Percentiles rank a stretch among this genome's conserved stretches.
phyloP scores from a whole-genome alignment of 1,139 yeast species.

The Groenewaldozyma sp. region DNA sequence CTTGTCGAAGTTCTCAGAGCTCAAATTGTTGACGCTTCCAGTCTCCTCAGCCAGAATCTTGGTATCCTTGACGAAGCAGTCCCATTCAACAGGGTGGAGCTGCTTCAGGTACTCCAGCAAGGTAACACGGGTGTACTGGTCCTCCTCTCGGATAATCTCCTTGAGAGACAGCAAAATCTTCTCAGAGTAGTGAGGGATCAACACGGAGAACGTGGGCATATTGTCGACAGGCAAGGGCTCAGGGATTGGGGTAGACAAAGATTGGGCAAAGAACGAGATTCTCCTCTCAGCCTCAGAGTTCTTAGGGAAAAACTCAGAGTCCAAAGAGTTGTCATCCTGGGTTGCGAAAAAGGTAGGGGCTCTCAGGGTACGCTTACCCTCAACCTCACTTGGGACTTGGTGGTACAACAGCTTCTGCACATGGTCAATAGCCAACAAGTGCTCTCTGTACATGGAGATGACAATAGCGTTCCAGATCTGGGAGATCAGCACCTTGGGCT shows the following conservation, averaged over 20 bases:
- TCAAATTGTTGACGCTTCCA: conserved; percentile 15
- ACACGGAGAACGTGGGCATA: conserved; percentile 97
- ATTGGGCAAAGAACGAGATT: conserved; percentile 97
- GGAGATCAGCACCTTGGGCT: conserved; percentile 94
- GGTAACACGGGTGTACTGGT: conserved; percentile 95
- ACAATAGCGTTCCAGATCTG: conserved; percentile 99
- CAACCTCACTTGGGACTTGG: conserved; percentile 88
- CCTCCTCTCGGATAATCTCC: conserved; percentile 98
- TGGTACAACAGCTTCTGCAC: conserved; percentile 95
- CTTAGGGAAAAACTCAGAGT: conserved; percentile 91
- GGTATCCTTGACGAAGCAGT: conserved; percentile 96
- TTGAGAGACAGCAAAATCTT: conserved; percentile 89
- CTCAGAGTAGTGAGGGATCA: conserved; percentile 97
- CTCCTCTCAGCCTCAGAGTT: conserved; percentile 99
- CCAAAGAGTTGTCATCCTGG: conserved; percentile 92
- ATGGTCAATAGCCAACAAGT: conserved; percentile 92
- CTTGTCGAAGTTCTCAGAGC: conserved; percentile 41
- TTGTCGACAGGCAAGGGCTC: conserved; percentile 98
- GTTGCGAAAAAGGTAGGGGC: conserved; percentile 98
- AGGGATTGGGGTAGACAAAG: conserved; percentile 95
- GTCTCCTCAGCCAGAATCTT: conserved; percentile 94
- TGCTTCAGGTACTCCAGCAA: conserved; percentile 93
- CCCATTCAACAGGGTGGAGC: conserved; percentile 99
- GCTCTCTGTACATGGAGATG: conserved; percentile 98
- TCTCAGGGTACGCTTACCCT: conserved; percentile 95